Conservation (phyloP, 2,329 filamentous ascomycete species). For the Pyrenophora teres region DNA sequence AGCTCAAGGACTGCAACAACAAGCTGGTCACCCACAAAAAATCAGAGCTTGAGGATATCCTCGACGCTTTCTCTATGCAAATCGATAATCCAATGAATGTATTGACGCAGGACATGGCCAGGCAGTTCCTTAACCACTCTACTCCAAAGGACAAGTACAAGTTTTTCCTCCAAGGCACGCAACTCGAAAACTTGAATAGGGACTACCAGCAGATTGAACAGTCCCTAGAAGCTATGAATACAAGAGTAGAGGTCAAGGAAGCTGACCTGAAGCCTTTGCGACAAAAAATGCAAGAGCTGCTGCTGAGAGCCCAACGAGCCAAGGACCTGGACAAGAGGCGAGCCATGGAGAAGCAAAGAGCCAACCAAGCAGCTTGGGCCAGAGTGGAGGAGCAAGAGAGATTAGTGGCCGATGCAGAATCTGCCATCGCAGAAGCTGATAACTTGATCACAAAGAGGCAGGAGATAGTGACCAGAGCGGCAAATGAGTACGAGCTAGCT, state of each 20-base stretch:
- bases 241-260: constrained; percentile 64
- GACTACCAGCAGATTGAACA: constrained; percentile 88
- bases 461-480: constrained; percentile 51
- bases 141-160: constrained; percentile 87
- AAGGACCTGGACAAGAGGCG: constrained; percentile 70
- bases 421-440: constrained; percentile 42
- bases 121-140: constrained; percentile 88
- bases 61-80: constrained; percentile 90
- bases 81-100: constrained; percentile 98
- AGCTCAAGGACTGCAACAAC: constrained; percentile 75
- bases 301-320: constrained; percentile 67
- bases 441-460: constrained; percentile 57
- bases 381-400: constrained; percentile 80
- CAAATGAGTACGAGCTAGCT: constrained; percentile 51
- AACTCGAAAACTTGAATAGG: constrained; percentile 87
- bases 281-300: constrained; percentile 63
- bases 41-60: constrained; percentile 85
- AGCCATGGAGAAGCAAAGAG: constrained; percentile 62
- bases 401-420: constrained; percentile 33
- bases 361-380: constrained; percentile 79
- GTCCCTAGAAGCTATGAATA: constrained; percentile 72
- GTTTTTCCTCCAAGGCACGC: constrained; percentile 93
- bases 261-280: constrained; percentile 68
- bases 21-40: constrained; percentile 80
- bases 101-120: constrained; percentile 90